phyloP scores from a whole-genome alignment of 1,284 basidiomycete genomes.

The Vanrija sp. region DNA sequence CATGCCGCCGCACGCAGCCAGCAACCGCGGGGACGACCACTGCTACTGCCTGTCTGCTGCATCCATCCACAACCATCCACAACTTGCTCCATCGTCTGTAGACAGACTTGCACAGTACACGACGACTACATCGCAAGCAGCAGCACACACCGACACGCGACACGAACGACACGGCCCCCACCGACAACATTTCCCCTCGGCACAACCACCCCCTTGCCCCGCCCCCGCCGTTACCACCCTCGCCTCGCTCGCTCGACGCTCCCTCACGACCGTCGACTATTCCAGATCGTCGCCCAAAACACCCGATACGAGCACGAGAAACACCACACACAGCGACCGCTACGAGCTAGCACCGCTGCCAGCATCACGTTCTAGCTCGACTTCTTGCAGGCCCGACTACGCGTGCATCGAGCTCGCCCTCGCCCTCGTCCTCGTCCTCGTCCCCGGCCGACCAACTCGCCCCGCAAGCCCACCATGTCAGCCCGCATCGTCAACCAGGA shows the following conservation, averaged over 20 bases:
- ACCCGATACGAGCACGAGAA: neutral
- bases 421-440: too few species aligned
- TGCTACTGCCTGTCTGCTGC: too few species aligned
- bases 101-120: neutral
- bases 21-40: too few species aligned
- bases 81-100: neutral
- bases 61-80: neutral
- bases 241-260: too few species aligned
- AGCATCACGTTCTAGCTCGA: too few species aligned
- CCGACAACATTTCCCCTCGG: neutral
- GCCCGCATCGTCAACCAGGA: conserved; percentile 18
- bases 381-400: too few species aligned
- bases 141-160: neutral
- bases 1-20: too few species aligned
- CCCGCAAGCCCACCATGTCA: neutral
- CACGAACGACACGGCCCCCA: neutral
- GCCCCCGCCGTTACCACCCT: neutral
- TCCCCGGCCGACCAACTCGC: too few species aligned
- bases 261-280: neutral
- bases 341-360: too few species aligned
- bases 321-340: neutral
- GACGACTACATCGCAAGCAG: neutral
- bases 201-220: neutral
- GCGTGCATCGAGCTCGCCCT: too few species aligned
- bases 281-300: neutral